Evolutionary conservation across 306 rosid species (phyloP).

Genomic region (Rubus parviflorus): DNA sequence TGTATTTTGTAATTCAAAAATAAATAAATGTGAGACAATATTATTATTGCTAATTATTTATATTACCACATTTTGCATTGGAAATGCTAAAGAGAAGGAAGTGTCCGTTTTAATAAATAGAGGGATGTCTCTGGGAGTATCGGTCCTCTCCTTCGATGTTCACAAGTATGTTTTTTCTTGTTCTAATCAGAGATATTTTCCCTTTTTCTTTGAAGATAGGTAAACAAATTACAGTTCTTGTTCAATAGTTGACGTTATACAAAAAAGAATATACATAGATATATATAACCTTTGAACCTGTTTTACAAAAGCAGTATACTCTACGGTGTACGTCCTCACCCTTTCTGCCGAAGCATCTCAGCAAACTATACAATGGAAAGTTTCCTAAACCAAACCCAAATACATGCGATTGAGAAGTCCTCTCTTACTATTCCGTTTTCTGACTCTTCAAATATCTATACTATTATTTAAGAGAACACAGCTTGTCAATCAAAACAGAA

Average conservation of each 20-base stretch:
- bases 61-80: too few relatives aligned
- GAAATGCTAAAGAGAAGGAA: too few relatives aligned
- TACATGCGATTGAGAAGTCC: neutral
- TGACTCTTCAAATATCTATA: slow-evolving; percentile 14
- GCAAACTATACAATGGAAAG: slow-evolving; percentile 9
- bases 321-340: neutral
- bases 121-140: too few relatives aligned
- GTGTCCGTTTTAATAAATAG: neutral
- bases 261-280: neutral
- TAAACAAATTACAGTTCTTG: neutral
- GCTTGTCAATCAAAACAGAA: too few relatives aligned
- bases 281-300: neutral
- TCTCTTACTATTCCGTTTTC: neutral
- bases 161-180: too few relatives aligned
- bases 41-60: neutral
- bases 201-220: too few relatives aligned
- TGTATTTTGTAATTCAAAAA: too few relatives aligned
- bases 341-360: neutral
- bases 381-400: slow-evolving; percentile 8
- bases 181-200: too few relatives aligned
- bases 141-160: too few relatives aligned
- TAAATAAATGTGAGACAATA: neutral
- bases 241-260: neutral
- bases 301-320: neutral
- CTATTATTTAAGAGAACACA: too few relatives aligned